Conservation (phyloP, 495 filamentous ascomycete species). For the Hypoxylon trugodes region DNA sequence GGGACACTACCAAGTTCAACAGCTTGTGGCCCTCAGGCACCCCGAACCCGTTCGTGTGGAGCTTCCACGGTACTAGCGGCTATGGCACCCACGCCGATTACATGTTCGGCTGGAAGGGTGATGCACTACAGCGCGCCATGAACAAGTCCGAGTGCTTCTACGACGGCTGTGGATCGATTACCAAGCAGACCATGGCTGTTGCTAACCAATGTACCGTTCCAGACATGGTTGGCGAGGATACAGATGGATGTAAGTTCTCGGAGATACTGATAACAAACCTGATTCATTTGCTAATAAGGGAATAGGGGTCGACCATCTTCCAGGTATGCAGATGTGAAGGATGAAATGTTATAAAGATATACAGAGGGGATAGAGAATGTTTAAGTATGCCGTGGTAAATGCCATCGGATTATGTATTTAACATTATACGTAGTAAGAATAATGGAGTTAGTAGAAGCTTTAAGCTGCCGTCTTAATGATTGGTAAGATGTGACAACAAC, state of each 20-base stretch:
- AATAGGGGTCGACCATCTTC: slow-evolving; percentile 1
- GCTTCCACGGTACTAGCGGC: slow-evolving; percentile 53
- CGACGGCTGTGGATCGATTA: slow-evolving; percentile 56
- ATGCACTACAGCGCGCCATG: slow-evolving; percentile 57
- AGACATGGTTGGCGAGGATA: slow-evolving; percentile 53
- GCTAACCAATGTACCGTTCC: slow-evolving; percentile 57
- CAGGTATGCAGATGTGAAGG: slow-evolving; percentile 3
- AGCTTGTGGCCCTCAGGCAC: slow-evolving; percentile 56
- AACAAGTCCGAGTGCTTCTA: slow-evolving; percentile 57
- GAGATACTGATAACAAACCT: neutral
- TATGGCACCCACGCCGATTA: slow-evolving; percentile 55
- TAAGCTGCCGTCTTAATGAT: too few species aligned
- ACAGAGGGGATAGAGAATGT: too few species aligned
- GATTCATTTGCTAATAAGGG: too few species aligned
- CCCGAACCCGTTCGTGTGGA: slow-evolving; percentile 58
- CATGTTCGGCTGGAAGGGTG: slow-evolving; percentile 59
- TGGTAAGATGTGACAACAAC: too few species aligned
- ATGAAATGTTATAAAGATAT: too few species aligned
- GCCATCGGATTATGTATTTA: too few species aligned
- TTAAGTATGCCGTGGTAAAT: too few species aligned
- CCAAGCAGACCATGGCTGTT: slow-evolving; percentile 52
- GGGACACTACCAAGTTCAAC: slow-evolving; percentile 60
- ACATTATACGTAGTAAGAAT: too few species aligned
- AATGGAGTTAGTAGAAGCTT: too few species aligned
- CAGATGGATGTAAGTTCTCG: slow-evolving; percentile 57